A percentile compares a stretch with the other conserved stretches of the same genome.
phyloP scores from a whole-genome alignment of 2,329 filamentous ascomycete species.

The Hypoxylon sp. region DNA sequence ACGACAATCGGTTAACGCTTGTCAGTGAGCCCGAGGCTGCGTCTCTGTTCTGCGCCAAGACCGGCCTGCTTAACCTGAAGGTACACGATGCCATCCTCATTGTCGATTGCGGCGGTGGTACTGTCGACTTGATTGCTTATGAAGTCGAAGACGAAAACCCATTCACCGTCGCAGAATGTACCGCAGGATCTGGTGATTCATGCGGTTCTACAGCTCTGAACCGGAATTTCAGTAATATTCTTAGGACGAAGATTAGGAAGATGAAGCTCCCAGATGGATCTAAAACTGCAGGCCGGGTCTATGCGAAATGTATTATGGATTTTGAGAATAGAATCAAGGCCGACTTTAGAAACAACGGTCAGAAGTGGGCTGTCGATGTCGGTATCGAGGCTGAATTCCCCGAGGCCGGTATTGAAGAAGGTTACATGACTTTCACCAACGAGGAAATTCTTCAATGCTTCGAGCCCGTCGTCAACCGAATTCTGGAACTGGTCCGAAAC shows the following conservation, averaged over 20 bases:
- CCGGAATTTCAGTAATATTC: conserved; percentile 97
- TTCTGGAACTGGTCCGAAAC: conserved; percentile 94
- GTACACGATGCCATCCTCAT: conserved; percentile 98
- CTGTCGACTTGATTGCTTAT: conserved; percentile 98
- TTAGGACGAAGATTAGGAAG: conserved; percentile 97
- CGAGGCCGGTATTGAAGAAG: conserved; percentile 97
- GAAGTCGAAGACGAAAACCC: conserved; percentile 98
- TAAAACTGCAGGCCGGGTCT: conserved; percentile 97
- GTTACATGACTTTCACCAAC: conserved; percentile 99
- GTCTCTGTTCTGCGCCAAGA: conserved; percentile 97
- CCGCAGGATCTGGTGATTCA: conserved; percentile 95
- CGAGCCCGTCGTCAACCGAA: conserved; percentile 97
- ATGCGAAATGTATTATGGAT: conserved; percentile 99
- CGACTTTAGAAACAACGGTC: conserved; percentile 98
- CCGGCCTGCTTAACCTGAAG: conserved; percentile 94
- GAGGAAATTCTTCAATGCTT: conserved; percentile 99
- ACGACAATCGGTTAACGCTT: conserved; percentile 94
- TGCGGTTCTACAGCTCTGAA: conserved; percentile 99
- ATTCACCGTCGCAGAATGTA: conserved; percentile 97
- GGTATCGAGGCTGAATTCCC: conserved; percentile 99
- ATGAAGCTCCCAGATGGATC: conserved; percentile 99
- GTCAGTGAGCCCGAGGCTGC: conserved; percentile 98
- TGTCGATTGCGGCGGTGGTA: conserved; percentile 98
- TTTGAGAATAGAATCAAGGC: conserved; percentile 99
- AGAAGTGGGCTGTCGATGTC: conserved; percentile 99